phyloP scores from a whole-genome alignment of 257 asterid species.

The Echium plantagineum region DNA sequence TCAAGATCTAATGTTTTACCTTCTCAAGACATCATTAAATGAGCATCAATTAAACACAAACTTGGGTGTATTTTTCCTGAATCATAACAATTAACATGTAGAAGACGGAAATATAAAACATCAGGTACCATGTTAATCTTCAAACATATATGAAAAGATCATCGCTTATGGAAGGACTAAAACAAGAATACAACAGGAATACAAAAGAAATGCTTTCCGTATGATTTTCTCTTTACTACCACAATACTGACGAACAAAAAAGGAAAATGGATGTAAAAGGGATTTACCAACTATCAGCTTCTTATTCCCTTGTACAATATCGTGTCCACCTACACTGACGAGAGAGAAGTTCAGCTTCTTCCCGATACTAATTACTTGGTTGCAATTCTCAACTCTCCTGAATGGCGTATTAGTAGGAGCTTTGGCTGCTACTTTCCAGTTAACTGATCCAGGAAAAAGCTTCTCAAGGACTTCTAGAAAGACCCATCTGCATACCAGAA shows the following conservation, averaged over 20 bases:
- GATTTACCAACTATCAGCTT: constrained; percentile 65
- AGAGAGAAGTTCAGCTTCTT: constrained; percentile 83
- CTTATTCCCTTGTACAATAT: constrained; percentile 91
- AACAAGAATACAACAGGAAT: no score
- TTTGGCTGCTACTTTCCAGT: constrained; percentile 82
- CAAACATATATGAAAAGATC: no score
- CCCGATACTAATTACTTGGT: constrained; percentile 92
- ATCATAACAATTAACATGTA: no score
- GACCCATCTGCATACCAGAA: constrained; percentile 59
- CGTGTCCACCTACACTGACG: constrained; percentile 88
- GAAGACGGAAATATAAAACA: no score
- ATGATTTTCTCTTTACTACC: no score
- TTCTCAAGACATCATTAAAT: no score
- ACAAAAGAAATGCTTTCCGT: no score
- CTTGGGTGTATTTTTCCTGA: no score
- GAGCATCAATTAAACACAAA: no score
- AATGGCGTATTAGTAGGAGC: constrained; percentile 98
- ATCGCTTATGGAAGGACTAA: no score
- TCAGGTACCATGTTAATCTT: no score
- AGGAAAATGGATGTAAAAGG: constrained; percentile 5
- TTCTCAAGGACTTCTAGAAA: constrained; percentile 84
- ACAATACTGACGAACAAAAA: neutral
- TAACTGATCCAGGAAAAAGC: constrained; percentile 83
- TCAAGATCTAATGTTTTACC: no score
- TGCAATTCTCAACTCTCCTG: constrained; percentile 88